A percentile compares a stretch with the other conserved stretches of the same genome.
These are phyloP conservation scores for Nemania sp. DNA, from an alignment of 2,329 filamentous ascomycete species.

Conservation along the genomic window DNA sequence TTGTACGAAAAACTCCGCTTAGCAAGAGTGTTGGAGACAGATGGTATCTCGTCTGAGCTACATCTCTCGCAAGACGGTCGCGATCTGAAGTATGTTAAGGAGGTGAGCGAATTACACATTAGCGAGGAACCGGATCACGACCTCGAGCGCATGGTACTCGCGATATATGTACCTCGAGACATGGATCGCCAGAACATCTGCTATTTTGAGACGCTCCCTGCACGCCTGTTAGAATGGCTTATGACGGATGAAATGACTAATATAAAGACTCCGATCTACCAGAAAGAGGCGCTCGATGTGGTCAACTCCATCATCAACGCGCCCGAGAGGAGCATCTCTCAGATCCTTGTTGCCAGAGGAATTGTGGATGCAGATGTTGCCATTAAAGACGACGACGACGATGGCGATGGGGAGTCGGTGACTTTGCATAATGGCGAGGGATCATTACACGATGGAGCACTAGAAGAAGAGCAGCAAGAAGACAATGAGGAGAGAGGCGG, in stretches of 20 bases:
- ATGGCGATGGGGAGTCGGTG: not conserved
- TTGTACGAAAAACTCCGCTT: conserved; percentile 33
- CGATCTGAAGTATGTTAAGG: not conserved
- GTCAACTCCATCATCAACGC: not conserved
- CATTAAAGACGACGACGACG: not conserved
- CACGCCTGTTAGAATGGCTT: not conserved
- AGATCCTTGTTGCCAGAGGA: not conserved
- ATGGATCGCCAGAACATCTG: not conserved
- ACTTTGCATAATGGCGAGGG: too few relatives aligned
- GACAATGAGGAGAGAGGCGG: not conserved
- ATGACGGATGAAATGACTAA: not conserved
- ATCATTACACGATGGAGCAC: too few relatives aligned
- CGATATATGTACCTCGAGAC: not conserved
- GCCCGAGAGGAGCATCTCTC: not conserved
- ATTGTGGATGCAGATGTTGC: not conserved
- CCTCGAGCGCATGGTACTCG: not conserved
- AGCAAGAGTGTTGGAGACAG: conserved; percentile 37
- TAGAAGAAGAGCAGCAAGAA: too few relatives aligned
- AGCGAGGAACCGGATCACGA: not conserved
- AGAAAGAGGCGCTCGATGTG: not conserved
- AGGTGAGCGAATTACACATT: not conserved
- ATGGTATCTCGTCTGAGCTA: conserved; percentile 16
- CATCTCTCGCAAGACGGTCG: conserved; percentile 12
- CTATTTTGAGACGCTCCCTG: not conserved
- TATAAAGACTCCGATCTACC: not conserved